Conservation (phyloP, 2,329 filamentous ascomycete genomes). For the Chaetomiaceae sp. region DNA sequence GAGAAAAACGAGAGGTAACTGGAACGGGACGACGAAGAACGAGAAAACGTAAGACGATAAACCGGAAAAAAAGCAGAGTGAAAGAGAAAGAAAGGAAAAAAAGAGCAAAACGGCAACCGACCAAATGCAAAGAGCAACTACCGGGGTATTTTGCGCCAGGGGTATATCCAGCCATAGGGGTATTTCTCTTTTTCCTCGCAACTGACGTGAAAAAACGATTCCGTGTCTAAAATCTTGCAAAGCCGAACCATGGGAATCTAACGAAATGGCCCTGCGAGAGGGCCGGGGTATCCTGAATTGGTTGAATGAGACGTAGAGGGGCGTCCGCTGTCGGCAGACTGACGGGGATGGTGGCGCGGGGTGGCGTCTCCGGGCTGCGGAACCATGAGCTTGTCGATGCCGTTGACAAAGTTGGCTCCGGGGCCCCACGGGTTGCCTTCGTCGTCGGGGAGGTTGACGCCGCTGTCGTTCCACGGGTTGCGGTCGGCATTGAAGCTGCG, state of each 20-base stretch:
- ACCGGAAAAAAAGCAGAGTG: constrained; percentile 23
- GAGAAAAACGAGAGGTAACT: background rate
- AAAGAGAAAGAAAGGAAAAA: constrained; percentile 33
- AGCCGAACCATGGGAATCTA: constrained; percentile 49
- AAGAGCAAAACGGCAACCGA: constrained; percentile 38
- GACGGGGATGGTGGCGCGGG: constrained; percentile 75
- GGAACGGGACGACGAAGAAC: background rate
- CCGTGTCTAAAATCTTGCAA: constrained; percentile 16
- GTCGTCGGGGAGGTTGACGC: constrained; percentile 88
- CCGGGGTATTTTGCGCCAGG: constrained; percentile 55
- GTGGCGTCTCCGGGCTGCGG: constrained; percentile 75
- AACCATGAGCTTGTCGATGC: constrained; percentile 59
- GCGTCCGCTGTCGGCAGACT: constrained; percentile 85
- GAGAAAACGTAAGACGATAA: background rate
- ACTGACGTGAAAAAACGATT: constrained; percentile 22
- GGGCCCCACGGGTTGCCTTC: constrained; percentile 66
- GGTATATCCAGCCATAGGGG: constrained; percentile 60
- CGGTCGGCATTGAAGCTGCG: constrained; percentile 86
- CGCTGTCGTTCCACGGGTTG: constrained; percentile 97
- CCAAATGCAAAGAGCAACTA: constrained; percentile 43
- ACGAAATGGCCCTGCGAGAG: constrained; percentile 78
- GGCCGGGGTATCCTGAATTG: constrained; percentile 92
- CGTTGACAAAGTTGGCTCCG: constrained; percentile 47
- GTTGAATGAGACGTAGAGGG: constrained; percentile 93
- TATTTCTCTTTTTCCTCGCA: constrained; percentile 49